A percentile compares a stretch with the other conserved stretches of the same genome.
Evolutionary conservation across 495 filamentous ascomycete species (phyloP).

Genomic region (Neurospora intermedia): DNA sequence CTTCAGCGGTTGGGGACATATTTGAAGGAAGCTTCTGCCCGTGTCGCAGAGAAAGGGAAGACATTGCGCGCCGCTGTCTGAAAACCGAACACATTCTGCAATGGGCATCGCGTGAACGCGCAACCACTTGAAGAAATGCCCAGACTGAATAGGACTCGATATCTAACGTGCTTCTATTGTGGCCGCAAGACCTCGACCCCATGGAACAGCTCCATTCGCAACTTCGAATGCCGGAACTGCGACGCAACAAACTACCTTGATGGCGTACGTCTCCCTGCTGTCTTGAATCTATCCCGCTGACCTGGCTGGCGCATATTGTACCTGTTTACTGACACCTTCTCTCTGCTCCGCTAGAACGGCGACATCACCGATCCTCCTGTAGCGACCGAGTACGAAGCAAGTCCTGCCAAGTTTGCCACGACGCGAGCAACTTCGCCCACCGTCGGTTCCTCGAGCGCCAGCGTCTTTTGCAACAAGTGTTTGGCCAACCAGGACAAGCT

Average conservation of each 20-base stretch:
- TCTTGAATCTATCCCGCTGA: background rate
- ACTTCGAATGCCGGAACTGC: slow-evolving; percentile 63
- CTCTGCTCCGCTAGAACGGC: slow-evolving; percentile 46
- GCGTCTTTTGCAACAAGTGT: slow-evolving; percentile 67
- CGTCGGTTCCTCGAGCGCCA: slow-evolving; percentile 16
- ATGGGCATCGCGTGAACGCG: slow-evolving; percentile 8
- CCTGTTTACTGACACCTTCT: background rate
- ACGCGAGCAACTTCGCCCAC: slow-evolving; percentile 20
- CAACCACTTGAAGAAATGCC: slow-evolving; percentile 12
- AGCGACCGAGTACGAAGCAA: slow-evolving; percentile 27
- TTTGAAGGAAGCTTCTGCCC: background rate
- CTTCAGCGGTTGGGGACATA: background rate
- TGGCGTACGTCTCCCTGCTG: slow-evolving; percentile 29
- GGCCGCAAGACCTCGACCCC: slow-evolving; percentile 47
- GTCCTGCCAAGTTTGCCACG: slow-evolving; percentile 28
- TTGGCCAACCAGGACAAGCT: slow-evolving; percentile 74
- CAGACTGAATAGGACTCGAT: slow-evolving; percentile 16
- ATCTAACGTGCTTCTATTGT: slow-evolving; percentile 68
- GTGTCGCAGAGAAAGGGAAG: background rate
- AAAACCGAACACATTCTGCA: background rate
- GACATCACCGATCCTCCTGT: slow-evolving; percentile 81
- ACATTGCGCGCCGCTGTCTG: background rate
- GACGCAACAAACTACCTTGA: slow-evolving; percentile 79
- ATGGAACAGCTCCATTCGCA: slow-evolving; percentile 38
- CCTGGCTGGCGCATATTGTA: background rate